These are phyloP conservation scores for Marasmius tenuissimus DNA, from an alignment of 1,284 basidiomycete genomes.

Conservation along the genomic window DNA sequence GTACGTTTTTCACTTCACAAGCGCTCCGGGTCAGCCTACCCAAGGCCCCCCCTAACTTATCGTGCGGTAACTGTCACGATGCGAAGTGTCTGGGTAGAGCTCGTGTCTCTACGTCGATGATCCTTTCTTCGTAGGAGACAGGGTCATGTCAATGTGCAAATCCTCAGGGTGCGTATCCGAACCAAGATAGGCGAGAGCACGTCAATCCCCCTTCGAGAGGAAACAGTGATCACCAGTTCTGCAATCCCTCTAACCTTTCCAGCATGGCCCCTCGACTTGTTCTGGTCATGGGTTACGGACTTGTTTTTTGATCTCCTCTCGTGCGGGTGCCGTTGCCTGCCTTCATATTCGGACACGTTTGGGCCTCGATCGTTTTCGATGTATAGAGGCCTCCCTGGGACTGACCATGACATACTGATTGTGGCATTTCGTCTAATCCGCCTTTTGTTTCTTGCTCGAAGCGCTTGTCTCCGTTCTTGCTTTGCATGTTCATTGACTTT, in stretches of 20 bases:
- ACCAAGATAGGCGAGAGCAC: conserved; percentile 49
- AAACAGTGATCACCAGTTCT: conserved; percentile 35
- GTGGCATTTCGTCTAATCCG: conserved; percentile 31
- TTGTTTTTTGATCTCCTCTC: conserved; percentile 34
- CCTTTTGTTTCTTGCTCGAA: conserved; percentile 42
- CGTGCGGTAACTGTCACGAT: conserved; percentile 2
- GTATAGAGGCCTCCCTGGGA: conserved; percentile 35
- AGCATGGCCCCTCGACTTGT: conserved; percentile 24
- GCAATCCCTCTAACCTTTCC: conserved; percentile 42
- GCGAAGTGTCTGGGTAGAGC: conserved; percentile 14
- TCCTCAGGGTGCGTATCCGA: conserved; percentile 46
- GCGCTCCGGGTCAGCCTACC: conserved; percentile 34
- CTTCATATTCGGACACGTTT: conserved; percentile 46
- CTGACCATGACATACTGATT: conserved; percentile 10
- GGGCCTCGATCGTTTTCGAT: conserved; percentile 25
- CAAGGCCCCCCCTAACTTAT: conserved; percentile 18
- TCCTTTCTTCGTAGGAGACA: conserved; percentile 2
- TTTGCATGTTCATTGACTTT: conserved; percentile 55
- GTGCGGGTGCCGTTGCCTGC: conserved; percentile 48
- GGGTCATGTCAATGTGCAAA: conserved; percentile 1
- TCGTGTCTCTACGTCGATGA: not conserved
- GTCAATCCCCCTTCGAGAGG: conserved; percentile 43
- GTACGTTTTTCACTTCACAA: conserved; percentile 71
- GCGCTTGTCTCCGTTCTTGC: conserved; percentile 52
- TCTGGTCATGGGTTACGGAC: conserved; percentile 45